A percentile compares a stretch with the other conserved stretches of the same genome.
phyloP scores from a whole-genome alignment of 495 filamentous ascomycete genomes.

The Penicillium psychrofluorescens region DNA sequence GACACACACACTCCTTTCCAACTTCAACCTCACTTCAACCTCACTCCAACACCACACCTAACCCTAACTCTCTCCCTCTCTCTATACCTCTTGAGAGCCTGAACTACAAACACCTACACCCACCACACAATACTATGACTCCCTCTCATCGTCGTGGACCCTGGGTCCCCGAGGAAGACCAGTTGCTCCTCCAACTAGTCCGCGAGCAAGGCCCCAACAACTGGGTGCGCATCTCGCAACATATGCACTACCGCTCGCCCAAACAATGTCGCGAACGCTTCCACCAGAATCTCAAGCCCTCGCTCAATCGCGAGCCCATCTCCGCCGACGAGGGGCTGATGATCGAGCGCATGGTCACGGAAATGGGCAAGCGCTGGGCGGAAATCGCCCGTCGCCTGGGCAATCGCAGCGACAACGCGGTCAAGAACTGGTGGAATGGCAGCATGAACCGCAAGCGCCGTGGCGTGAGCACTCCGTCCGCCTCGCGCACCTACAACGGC shows the following conservation, averaged over 20 bases:
- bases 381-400: slow-evolving; percentile 83
- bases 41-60: not conserved
- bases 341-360: slow-evolving; percentile 74
- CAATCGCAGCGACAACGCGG: slow-evolving; percentile 92
- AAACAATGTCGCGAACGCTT: slow-evolving; percentile 97
- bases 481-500: slow-evolving; percentile 33
- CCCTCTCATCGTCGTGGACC: slow-evolving; percentile 69
- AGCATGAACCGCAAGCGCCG: slow-evolving; percentile 70
- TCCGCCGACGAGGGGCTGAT: slow-evolving; percentile 76
- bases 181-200: slow-evolving; percentile 63
- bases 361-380: slow-evolving; percentile 89
- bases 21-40: slow-evolving; percentile 3
- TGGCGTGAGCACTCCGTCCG: slow-evolving; percentile 34
- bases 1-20: slow-evolving; percentile 4
- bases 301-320: slow-evolving; percentile 86
- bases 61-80: not conserved
- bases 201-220: slow-evolving; percentile 72
- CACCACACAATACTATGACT: slow-evolving; percentile 26
- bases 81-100: not conserved
- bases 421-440: slow-evolving; percentile 99
- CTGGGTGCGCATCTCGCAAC: slow-evolving; percentile 83
- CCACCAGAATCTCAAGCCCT: slow-evolving; percentile 91
- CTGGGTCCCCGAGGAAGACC: slow-evolving; percentile 81
- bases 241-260: slow-evolving; percentile 70
- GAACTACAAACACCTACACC: slow-evolving; percentile 1